phyloP scores from a whole-genome alignment of 2,329 filamentous ascomycete genomes.

The Fusarium sp. region DNA sequence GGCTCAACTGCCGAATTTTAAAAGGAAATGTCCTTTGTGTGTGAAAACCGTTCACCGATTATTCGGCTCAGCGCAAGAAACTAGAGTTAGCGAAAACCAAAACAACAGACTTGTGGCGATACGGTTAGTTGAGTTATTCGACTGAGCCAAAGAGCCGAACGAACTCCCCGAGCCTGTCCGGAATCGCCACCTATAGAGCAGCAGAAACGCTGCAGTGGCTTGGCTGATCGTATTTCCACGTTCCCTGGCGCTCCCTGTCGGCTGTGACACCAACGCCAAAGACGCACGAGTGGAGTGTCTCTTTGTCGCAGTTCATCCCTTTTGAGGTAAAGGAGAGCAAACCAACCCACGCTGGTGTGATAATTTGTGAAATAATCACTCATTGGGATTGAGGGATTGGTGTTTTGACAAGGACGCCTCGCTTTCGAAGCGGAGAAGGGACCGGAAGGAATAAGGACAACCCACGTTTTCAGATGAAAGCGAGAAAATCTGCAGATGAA shows the following conservation, averaged over 20 bases:
- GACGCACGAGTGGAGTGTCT: slow-evolving; percentile 17
- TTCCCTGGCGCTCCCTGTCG: slow-evolving; percentile 12
- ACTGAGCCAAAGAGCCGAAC: background rate
- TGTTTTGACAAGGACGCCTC: background rate
- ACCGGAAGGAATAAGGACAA: slow-evolving; percentile 21
- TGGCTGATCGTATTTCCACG: slow-evolving; percentile 11
- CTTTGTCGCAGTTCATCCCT: slow-evolving; percentile 4
- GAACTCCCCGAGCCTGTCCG: slow-evolving; percentile 32
- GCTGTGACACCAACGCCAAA: slow-evolving; percentile 1
- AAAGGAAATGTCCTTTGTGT: background rate
- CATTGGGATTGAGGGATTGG: slow-evolving; percentile 15
- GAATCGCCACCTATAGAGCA: slow-evolving; percentile 7
- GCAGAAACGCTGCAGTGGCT: background rate
- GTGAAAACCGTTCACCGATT: slow-evolving; percentile 26
- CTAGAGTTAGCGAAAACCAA: slow-evolving; percentile 5
- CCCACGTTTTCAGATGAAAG: slow-evolving; percentile 19
- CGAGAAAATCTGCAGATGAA: slow-evolving; percentile 14
- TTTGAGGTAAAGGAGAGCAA: slow-evolving; percentile 9
- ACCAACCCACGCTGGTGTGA: slow-evolving; percentile 7
- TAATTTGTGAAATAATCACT: slow-evolving; percentile 20
- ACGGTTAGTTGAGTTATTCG: slow-evolving; percentile 16
- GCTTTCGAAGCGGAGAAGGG: slow-evolving; percentile 7
- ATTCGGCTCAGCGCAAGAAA: background rate
- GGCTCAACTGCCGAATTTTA: background rate
- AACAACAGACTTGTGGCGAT: slow-evolving; percentile 8